Base-by-base conservation (phyloP, 257 asterid species). In the Striga asiatica region DNA sequence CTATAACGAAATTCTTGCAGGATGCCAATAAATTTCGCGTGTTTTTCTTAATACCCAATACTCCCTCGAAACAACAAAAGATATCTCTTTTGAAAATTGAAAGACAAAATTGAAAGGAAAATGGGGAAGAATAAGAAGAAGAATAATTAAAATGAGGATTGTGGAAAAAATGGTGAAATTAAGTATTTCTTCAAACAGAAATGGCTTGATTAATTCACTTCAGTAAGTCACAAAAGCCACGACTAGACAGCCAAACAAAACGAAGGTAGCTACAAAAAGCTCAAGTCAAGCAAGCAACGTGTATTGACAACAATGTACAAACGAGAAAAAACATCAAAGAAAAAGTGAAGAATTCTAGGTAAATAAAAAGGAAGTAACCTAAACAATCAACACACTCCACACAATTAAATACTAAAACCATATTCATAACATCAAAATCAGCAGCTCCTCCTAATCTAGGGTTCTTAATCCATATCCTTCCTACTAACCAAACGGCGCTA, bases 391-490 rank as follows among this genome's bases (percentile, higher is more conserved):
- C 10, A 6, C 67, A 42, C 38, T 9, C 61, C 27, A 11, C 14
- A 14, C n/a, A 59, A n/a, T 23, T 2, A 4, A 13, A 5, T 0
- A 6, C 28, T 8, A 3, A 31, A 20, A 24, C 10, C 49, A 34
- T 14, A 12, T 27, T 23, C 66, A 1, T 2, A 61, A 50, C n/a
- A 50, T 32, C 3, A 29, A 37, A 53, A 43, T 39, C 4, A n/a
- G 25, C 64, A 42, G 39, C 5, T 32, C 61, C 52, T 23, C 25
- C 10, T 63, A 16, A 41, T 27, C 45, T 64, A 65, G 81, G 75
- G 71, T 43, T 59, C 51, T 47, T n/a, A 58, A 58, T 46, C 17
- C 60, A 37, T 0, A 24, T 48, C 7, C 27, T 35, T 56, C 35
- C 54, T 12, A 23, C 38, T 1, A 59, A 16, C 2, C 31, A 13